Evolutionary conservation across 1,284 basidiomycete genomes (phyloP).

Genomic region (Leccinum subatratum): DNA sequence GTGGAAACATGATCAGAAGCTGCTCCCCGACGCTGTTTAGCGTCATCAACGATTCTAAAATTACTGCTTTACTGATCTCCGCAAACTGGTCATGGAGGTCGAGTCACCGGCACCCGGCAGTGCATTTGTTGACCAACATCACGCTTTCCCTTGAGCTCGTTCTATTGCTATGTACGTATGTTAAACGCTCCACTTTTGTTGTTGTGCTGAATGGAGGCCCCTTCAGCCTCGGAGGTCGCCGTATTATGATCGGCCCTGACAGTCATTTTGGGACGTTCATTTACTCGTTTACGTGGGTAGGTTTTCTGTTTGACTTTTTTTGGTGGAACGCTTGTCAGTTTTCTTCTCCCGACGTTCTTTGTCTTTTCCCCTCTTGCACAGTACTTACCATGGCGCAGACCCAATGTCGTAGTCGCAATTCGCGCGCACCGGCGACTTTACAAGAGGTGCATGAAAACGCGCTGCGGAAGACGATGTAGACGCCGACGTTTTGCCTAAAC

Average conservation of each 20-base stretch:
- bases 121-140: conserved; percentile 43
- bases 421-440: conserved; percentile 25
- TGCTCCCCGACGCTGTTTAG: conserved; percentile 39
- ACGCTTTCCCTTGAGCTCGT: conserved; percentile 58
- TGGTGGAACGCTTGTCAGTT: conserved; percentile 13
- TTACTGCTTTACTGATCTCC: conserved; percentile 35
- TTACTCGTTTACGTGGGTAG: conserved; percentile 57
- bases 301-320: too few relatives aligned
- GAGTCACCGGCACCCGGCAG: conserved; percentile 9
- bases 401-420: conserved; percentile 16
- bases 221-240: conserved; percentile 65
- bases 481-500: conserved; percentile 35
- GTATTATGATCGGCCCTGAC: conserved; percentile 61
- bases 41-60: conserved; percentile 31
- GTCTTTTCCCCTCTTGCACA: conserved; percentile 4
- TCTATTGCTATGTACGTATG: conserved; percentile 59
- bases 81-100: conserved; percentile 36
- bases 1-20: conserved; percentile 62
- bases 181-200: not conserved
- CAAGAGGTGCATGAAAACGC: conserved; percentile 31
- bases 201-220: not conserved
- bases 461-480: conserved; percentile 30
- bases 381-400: conserved; percentile 21
- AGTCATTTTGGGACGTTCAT: conserved; percentile 76
- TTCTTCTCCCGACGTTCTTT: conserved; percentile 18